A percentile compares a stretch with the other conserved stretches of the same genome.
Conservation (phyloP, 2,329 filamentous ascomycete species). For the Arthroderma sp. region DNA sequence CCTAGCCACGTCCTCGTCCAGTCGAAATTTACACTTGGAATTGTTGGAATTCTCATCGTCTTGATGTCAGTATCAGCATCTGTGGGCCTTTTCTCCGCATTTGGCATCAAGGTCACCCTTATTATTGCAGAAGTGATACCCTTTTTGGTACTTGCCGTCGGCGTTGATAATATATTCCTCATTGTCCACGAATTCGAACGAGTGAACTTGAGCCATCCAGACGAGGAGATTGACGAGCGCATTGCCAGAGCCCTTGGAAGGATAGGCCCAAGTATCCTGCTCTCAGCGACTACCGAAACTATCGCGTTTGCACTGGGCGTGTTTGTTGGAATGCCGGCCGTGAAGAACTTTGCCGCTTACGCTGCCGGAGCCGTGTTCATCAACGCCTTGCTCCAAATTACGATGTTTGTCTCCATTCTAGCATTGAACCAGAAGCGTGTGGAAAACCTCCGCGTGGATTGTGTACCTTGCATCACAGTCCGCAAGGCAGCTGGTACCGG, state of each 20-base stretch:
- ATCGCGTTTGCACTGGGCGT: slow-evolving; percentile 84
- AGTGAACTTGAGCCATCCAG: slow-evolving; percentile 81
- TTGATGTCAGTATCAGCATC: slow-evolving; percentile 95
- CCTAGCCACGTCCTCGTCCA: slow-evolving; percentile 78
- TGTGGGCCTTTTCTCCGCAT: slow-evolving; percentile 85
- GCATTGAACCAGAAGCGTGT: slow-evolving; percentile 84
- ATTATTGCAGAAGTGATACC: slow-evolving; percentile 99
- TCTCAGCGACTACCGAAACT: slow-evolving; percentile 91
- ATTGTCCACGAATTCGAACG: slow-evolving; percentile 97
- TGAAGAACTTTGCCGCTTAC: slow-evolving; percentile 93
- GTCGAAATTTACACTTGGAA: slow-evolving; percentile 92
- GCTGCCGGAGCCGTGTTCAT: slow-evolving; percentile 92
- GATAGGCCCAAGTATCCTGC: slow-evolving; percentile 91
- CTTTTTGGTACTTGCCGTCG: slow-evolving; percentile 89
- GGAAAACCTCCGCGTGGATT: slow-evolving; percentile 78
- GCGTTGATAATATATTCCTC: slow-evolving; percentile 97
- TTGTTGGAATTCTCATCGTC: slow-evolving; percentile 88
- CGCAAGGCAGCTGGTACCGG: slow-evolving; percentile 57
- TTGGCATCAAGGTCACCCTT: slow-evolving; percentile 82
- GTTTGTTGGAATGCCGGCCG: slow-evolving; percentile 94
- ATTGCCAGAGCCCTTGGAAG: slow-evolving; percentile 81
- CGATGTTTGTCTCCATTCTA: slow-evolving; percentile 89
- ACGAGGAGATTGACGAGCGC: slow-evolving; percentile 74
- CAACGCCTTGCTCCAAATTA: slow-evolving; percentile 92
- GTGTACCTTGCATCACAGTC: slow-evolving; percentile 78